Evolutionary conservation across 164 flowering plant species (phyloP), one percentile per base, ranked within the genome.

Genomic region (Liriodendron chinense): DNA sequence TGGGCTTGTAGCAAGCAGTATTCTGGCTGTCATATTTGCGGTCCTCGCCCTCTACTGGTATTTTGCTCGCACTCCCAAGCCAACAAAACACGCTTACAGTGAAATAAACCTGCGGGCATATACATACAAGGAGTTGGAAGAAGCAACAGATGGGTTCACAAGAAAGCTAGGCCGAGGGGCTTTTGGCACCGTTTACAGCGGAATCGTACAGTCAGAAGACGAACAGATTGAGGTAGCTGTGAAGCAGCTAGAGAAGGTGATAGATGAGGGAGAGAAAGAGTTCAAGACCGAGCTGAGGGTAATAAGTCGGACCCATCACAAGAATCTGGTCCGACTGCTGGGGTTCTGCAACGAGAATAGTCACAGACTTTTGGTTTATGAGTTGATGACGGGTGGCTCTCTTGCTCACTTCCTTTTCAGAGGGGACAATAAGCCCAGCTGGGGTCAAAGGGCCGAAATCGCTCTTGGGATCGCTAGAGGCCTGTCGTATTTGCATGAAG

Each of bases 221-320:
- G 18, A 62, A 70, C 67, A 14, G 7, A 69, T 76, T 24, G 79
- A 73, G 68, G 65, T 83, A 71, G 83, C 83, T 47, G 83, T 80
- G 62, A 83, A 83, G 65, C 56, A 73, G 71, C 72, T 83, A 20
- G 81, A 83, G 57, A 80, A 71, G 74, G 78, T 74, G 47, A 49
- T 71, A 18, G 81, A 72, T 26, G 68, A 65, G 48, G 82, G 81
- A 0, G 82, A 78, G 68, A 79, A 75, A 70, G 83, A 80, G 56
- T 83, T 83, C 68, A 12, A 62, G 47, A 80, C 79, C 47, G 85
- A 83, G 78, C 70, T 80, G 21, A 78, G 66, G n/a, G 80, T 78
- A 16, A 83, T 80, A 3, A 81, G 83, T 2, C 78, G 67, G 1
- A 80, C 85, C 22, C 76, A 83, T 78, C 82, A 80, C 77, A 77